phyloP scores from a whole-genome alignment of 2,329 filamentous ascomycete species.

The Aaosphaeria arxii region DNA sequence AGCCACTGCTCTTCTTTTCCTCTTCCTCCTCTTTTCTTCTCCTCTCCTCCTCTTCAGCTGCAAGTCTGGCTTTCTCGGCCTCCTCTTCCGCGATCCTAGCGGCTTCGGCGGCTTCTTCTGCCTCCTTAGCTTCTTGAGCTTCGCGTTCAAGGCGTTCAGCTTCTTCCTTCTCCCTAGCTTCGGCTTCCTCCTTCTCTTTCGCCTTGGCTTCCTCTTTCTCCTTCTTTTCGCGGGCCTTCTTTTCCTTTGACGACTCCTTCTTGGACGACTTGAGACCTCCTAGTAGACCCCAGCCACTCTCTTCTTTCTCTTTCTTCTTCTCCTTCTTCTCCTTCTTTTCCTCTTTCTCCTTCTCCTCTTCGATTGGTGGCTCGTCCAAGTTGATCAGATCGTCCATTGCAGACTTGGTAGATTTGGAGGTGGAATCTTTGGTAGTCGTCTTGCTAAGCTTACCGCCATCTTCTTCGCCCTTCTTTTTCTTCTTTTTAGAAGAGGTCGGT shows the following conservation, averaged over 20 bases:
- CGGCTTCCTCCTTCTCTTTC: constrained; percentile 23
- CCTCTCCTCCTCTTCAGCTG: constrained; percentile 21
- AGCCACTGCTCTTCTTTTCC: constrained; percentile 21
- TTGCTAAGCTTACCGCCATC: constrained; percentile 27
- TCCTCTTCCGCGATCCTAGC: constrained; percentile 13
- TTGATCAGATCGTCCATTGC: constrained; percentile 31
- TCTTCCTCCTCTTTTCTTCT: constrained; percentile 9
- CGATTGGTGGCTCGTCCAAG: constrained; percentile 26
- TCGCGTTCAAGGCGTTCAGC: constrained; percentile 35
- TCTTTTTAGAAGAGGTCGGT: constrained; percentile 20
- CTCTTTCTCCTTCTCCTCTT: constrained; percentile 24
- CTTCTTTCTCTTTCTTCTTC: not conserved
- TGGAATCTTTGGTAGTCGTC: constrained; percentile 24
- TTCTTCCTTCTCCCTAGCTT: constrained; percentile 4
- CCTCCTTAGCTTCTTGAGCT: constrained; percentile 31
- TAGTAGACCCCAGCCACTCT: not conserved
- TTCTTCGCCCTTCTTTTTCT: constrained; percentile 17
- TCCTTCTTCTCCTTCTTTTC: constrained; percentile 1
- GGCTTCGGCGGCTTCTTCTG: constrained; percentile 26
- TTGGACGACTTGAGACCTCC: constrained; percentile 16
- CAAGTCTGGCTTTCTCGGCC: constrained; percentile 16
- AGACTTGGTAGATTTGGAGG: constrained; percentile 31
- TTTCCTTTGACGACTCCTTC: constrained; percentile 35
- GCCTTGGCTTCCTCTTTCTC: constrained; percentile 31
- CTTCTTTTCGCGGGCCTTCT: constrained; percentile 25